phyloP scores from a whole-genome alignment of 192 early-diverging fungal species.

The Gigaspora rosea region DNA sequence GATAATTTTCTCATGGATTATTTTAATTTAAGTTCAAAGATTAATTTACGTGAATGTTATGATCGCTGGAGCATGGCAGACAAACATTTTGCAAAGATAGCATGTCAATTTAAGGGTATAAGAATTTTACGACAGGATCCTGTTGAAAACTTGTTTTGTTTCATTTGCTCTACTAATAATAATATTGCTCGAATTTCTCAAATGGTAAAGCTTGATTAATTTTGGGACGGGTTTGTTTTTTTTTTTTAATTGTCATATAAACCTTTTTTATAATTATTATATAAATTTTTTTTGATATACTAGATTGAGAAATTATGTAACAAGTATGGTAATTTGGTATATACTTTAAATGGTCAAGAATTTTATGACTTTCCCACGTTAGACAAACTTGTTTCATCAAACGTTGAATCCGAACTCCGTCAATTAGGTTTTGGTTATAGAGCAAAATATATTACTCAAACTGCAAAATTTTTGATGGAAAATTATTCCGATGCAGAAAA shows the following conservation, averaged over 20 bases:
- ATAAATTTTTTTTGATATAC: not conserved
- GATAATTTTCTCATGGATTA: constrained; percentile 68
- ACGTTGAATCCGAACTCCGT: constrained; percentile 67
- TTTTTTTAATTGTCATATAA: not conserved
- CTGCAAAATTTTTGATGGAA: constrained; percentile 56
- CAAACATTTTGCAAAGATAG: constrained; percentile 66
- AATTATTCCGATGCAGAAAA: constrained; percentile 41
- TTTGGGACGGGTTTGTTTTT: not conserved
- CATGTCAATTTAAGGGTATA: constrained; percentile 60
- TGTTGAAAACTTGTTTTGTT: constrained; percentile 83
- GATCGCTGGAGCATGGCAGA: constrained; percentile 61
- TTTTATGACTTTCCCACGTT: constrained; percentile 77
- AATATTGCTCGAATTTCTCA: constrained; percentile 88
- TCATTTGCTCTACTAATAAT: constrained; percentile 95
- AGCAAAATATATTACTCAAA: constrained; percentile 85
- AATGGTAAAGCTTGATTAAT: constrained; percentile 57
- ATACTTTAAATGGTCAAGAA: constrained; percentile 36
- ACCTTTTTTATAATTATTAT: not conserved
- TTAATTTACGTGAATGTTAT: constrained; percentile 60
- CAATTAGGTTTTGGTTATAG: constrained; percentile 92
- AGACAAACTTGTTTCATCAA: constrained; percentile 48
- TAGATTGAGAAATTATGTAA: constrained; percentile 54
- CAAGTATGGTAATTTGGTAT: constrained; percentile 49
- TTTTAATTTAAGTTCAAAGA: constrained; percentile 71
- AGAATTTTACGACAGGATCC: constrained; percentile 83